A percentile compares a stretch with the other conserved stretches of the same genome.
Conservation (phyloP, 2,329 filamentous ascomycete species). For the Alternaria atra region DNA sequence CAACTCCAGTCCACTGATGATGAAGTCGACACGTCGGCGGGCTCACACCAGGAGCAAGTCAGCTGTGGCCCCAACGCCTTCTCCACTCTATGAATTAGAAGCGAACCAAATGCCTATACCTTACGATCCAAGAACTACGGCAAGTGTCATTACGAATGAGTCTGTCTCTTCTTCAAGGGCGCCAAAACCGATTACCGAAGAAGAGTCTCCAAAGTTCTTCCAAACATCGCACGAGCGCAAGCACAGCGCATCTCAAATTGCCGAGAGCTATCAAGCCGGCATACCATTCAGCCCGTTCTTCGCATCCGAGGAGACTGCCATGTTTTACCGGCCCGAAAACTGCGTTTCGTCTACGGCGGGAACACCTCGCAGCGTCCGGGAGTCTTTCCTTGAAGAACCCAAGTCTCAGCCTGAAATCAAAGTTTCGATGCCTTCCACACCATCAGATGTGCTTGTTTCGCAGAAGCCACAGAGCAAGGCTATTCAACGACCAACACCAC, state of each 20-base stretch:
- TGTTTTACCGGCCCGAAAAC: background rate
- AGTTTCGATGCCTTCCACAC: constrained; percentile 11
- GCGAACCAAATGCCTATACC: background rate
- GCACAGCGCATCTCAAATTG: constrained; percentile 30
- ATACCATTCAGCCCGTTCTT: constrained; percentile 39
- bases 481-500: constrained; percentile 34
- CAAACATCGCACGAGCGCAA: constrained; percentile 32
- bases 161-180: constrained; percentile 10
- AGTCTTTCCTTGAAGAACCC: constrained; percentile 28
- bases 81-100: constrained; percentile 21
- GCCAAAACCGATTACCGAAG: background rate
- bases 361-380: constrained; percentile 35
- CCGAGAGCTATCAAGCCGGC: constrained; percentile 42
- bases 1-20: constrained; percentile 29
- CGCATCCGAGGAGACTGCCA: background rate
- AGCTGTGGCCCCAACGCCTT: constrained; percentile 24
- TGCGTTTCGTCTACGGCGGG: constrained; percentile 16
- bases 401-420: constrained; percentile 12
- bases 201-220: constrained; percentile 23
- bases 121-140: background rate
- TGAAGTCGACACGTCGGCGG: constrained; percentile 29
- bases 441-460: constrained; percentile 11
- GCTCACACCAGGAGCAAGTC: constrained; percentile 44
- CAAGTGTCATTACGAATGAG: constrained; percentile 1
- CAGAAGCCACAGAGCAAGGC: constrained; percentile 14